These are phyloP conservation scores for Zygoascus flipseniorum DNA, from an alignment of 805 yeast genomes.

Conservation along the genomic window DNA sequence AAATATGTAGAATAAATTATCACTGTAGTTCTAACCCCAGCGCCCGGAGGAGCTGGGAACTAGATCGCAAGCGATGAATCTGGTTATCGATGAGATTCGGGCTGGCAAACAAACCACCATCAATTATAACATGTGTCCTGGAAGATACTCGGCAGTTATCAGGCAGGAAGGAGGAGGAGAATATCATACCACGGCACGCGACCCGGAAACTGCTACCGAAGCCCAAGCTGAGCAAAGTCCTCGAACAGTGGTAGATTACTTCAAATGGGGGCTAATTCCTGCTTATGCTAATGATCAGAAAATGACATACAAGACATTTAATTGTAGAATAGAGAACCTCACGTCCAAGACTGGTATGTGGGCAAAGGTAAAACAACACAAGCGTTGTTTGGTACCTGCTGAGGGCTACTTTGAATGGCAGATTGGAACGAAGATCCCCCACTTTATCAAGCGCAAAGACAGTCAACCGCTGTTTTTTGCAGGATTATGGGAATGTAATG, in stretches of 20 bases:
- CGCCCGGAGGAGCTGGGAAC: constrained; percentile 12
- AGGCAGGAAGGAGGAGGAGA: constrained; percentile 6
- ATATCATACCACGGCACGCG: not conserved
- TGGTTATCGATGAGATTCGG: constrained; percentile 16
- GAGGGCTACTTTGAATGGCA: constrained; percentile 86
- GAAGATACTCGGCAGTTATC: constrained; percentile 18
- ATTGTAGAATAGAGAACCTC: constrained; percentile 64
- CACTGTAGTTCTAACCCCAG: constrained; percentile 2
- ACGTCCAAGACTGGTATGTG: constrained; percentile 43
- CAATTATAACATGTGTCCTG: constrained; percentile 20
- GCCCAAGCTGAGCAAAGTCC: not conserved
- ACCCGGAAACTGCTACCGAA: not conserved
- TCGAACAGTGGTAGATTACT: constrained; percentile 33
- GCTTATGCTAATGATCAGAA: constrained; percentile 20
- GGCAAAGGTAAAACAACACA: constrained; percentile 39
- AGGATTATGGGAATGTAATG: constrained; percentile 38
- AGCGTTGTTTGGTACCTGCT: constrained; percentile 69
- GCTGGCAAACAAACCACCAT: constrained; percentile 17
- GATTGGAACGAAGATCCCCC: constrained; percentile 46
- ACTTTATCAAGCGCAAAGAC: constrained; percentile 50
- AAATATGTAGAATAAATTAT: not conserved
- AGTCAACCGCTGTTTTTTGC: constrained; percentile 55
- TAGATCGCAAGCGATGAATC: constrained; percentile 9
- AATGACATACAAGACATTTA: constrained; percentile 36
- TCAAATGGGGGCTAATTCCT: constrained; percentile 81